Percentiles rank a stretch among this genome's conserved stretches.
These are phyloP conservation scores for Dactylella cylindrospora DNA, from an alignment of 2,329 filamentous ascomycete species.

Conservation along the genomic window DNA sequence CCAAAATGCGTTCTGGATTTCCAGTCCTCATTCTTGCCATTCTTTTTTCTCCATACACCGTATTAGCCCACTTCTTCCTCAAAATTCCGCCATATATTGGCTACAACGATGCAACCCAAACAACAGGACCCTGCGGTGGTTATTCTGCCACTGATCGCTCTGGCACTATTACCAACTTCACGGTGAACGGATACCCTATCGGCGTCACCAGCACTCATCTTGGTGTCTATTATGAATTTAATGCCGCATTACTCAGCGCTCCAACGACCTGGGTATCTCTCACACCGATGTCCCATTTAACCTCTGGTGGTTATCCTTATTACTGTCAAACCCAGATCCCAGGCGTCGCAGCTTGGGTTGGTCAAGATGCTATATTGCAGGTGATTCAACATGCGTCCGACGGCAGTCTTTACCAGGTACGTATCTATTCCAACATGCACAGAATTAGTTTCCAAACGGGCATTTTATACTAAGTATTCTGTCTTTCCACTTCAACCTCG, in stretches of 20 bases:
- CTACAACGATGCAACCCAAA: no score
- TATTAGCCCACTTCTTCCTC: no score
- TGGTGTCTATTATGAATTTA: slow-evolving; percentile 5
- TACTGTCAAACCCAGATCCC: slow-evolving; percentile 9
- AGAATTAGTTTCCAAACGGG: background rate
- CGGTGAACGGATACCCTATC: slow-evolving; percentile 9
- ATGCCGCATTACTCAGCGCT: background rate
- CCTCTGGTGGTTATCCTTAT: slow-evolving; percentile 5
- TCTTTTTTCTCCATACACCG: background rate
- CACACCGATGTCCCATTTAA: background rate
- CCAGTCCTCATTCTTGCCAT: background rate
- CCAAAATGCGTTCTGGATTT: no score
- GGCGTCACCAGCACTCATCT: slow-evolving; percentile 7
- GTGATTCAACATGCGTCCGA: slow-evolving; percentile 14
- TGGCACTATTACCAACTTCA: background rate
- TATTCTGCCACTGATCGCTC: slow-evolving; percentile 5
- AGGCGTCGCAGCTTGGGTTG: slow-evolving; percentile 4
- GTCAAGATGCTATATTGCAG: slow-evolving; percentile 2
- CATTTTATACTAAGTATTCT: background rate
- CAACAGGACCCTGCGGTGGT: slow-evolving; percentile 9
- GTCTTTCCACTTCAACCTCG: background rate
- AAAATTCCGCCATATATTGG: no score
- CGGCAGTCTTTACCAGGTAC: slow-evolving; percentile 11
- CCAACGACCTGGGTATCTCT: slow-evolving; percentile 7
- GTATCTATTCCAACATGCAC: no score